Evolutionary conservation across 176 grass and related monocot species (phyloP), one percentile per base, ranked within the genome.

Genomic region (Carex myosuroides): DNA sequence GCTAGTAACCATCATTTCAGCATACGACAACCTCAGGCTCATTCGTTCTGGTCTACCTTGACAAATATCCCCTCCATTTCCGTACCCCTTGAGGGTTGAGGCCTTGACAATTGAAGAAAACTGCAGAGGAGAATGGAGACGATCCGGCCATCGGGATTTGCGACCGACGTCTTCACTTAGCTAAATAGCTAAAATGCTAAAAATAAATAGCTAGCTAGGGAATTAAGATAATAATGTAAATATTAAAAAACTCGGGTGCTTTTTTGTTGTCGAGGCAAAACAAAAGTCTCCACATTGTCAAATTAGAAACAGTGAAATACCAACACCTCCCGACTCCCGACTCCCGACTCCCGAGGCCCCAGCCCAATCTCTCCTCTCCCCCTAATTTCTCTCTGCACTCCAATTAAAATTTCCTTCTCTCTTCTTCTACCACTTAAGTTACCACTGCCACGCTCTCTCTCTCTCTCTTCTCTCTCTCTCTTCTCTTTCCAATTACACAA

Each of bases 231-330:
- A 61, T 55, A 80, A 1, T 26, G 0, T 5, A 26, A 80, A 55
- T 80, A 80, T 35, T 35, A 18, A 33, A 32, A 6, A 33, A 17
- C 4, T 24, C 24, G 24, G 24, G 4, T 66, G 24, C 3, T 48
- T 30, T 67, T 82, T 82, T n/a, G 52, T 60, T 62, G 62, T 65
- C 81, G 73, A 78, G 73, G 73, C 12, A 54, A 67, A n/a, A n/a
- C n/a, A n/a, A 83, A 83, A 83, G 81, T 83, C 81, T 69, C n/a
- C 5, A 35, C 80, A 59, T 68, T 69, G 81, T 83, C 81, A 64
- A 83, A 63, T 60, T 35, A 35, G 2, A 4, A 26, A 26, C 26
- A 26, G 26, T 26, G 26, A 26, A 35, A 35, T 35, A 3, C 33
- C 2, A 35, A 35, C 2, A 3, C 33, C 33, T 3, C 3, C n/a